Evolutionary conservation across 345 rosid genomes (phyloP).

Genomic region (Euphorbia lathyris): DNA sequence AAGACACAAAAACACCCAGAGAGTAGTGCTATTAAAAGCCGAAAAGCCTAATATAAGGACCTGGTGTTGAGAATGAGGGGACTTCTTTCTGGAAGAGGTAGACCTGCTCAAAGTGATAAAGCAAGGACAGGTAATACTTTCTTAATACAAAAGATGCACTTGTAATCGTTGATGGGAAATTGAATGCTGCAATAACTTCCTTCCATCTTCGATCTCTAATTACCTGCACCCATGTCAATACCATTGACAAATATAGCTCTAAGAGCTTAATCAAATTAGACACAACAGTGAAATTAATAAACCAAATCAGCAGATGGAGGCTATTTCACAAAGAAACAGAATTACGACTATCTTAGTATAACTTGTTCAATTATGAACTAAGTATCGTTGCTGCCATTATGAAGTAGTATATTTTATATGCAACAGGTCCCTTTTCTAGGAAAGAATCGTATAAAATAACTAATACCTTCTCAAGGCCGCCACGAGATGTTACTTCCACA

Average conservation of each 20-base stretch:
- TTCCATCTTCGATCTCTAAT: conserved; percentile 78
- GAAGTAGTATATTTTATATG: background rate
- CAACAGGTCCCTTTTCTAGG: background rate
- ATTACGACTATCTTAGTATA: background rate
- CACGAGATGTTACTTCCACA: conserved; percentile 81
- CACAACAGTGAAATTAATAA: background rate
- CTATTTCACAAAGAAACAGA: background rate
- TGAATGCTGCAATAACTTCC: conserved; percentile 70
- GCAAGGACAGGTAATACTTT: conserved; percentile 68
- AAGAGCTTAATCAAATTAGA: background rate
- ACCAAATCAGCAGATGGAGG: background rate
- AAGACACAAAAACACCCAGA: background rate
- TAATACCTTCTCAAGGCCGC: conserved; percentile 75
- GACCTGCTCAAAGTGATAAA: conserved; percentile 67
- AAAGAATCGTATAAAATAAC: background rate
- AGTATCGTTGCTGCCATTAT: background rate
- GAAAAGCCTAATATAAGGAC: conserved; percentile 21
- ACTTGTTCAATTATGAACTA: background rate
- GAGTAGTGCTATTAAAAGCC: background rate
- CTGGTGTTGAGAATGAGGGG: conserved; percentile 36
- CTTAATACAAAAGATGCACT: conserved; percentile 82
- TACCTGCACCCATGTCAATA: conserved; percentile 44
- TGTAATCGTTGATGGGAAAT: conserved; percentile 77
- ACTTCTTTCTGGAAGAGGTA: conserved; percentile 52
- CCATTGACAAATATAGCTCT: background rate